Conservation (phyloP, 257 asterid species). For the Ehretia macrophylla region DNA sequence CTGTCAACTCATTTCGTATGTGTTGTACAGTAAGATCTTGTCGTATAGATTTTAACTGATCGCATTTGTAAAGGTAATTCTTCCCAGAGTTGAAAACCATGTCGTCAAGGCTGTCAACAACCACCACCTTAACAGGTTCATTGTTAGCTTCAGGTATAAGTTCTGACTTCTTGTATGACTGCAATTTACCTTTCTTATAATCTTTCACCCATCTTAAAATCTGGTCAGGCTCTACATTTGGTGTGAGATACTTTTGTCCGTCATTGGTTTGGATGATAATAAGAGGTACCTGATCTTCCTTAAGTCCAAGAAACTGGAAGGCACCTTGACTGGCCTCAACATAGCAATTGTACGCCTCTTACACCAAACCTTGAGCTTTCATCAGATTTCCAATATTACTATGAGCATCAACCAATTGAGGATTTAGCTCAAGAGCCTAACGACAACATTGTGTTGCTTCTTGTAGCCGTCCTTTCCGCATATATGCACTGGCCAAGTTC, state of each 20-base stretch:
- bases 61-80: too few relatives aligned
- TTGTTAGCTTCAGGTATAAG: slow-evolving; percentile 28
- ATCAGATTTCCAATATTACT: slow-evolving; percentile 97
- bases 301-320: slow-evolving; percentile 88
- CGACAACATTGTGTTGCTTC: slow-evolving; percentile 99
- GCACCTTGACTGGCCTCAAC: slow-evolving; percentile 90
- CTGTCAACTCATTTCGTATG: too few relatives aligned
- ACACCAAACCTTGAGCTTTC: slow-evolving; percentile 96
- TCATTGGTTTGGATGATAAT: slow-evolving; percentile 62
- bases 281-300: slow-evolving; percentile 76
- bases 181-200: slow-evolving; percentile 24
- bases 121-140: slow-evolving; percentile 35
- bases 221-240: slow-evolving; percentile 72
- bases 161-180: slow-evolving; percentile 25
- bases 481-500: slow-evolving; percentile 95
- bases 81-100: slow-evolving; percentile 28
- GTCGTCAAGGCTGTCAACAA: slow-evolving; percentile 24
- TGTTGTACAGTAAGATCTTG: too few relatives aligned
- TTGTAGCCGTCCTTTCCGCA: slow-evolving; percentile 84
- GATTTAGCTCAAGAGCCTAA: slow-evolving; percentile 92
- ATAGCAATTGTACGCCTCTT: slow-evolving; percentile 95
- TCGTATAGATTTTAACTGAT: too few relatives aligned
- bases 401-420: slow-evolving; percentile 96
- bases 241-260: slow-evolving; percentile 64
- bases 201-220: slow-evolving; percentile 69